Evolutionary conservation across 169 alveolate species (phyloP).

Genomic region (Eimeria praecox): DNA sequence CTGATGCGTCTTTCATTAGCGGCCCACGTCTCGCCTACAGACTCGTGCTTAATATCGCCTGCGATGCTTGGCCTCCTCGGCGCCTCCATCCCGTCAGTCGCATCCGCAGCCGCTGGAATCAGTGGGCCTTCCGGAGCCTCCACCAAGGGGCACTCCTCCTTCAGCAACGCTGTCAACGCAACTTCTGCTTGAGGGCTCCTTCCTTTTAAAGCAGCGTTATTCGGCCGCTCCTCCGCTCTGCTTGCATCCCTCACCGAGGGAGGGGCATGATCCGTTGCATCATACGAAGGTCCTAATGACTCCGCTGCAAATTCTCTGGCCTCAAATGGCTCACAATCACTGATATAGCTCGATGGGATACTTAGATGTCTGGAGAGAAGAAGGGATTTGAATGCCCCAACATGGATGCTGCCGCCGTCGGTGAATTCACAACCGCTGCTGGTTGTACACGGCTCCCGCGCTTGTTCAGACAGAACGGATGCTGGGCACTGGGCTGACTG

Average conservation of each 20-base stretch:
- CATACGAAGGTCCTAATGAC: background rate
- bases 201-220: background rate
- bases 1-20: constrained; percentile 18
- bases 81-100: background rate
- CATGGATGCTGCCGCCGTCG: background rate
- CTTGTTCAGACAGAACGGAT: background rate
- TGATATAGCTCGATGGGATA: background rate
- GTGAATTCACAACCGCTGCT: background rate
- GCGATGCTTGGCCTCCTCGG: background rate
- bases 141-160: background rate
- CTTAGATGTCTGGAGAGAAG: background rate
- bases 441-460: background rate
- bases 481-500: background rate
- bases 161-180: background rate
- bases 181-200: background rate
- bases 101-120: background rate
- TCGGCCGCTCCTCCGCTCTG: background rate
- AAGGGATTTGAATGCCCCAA: background rate
- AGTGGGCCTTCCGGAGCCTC: background rate
- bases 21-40: background rate
- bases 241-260: background rate
- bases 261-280: background rate
- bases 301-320: background rate
- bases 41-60: background rate
- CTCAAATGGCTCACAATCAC: background rate